Conservation (phyloP, 768 basidiomycete species). For the Terana coerulea region DNA sequence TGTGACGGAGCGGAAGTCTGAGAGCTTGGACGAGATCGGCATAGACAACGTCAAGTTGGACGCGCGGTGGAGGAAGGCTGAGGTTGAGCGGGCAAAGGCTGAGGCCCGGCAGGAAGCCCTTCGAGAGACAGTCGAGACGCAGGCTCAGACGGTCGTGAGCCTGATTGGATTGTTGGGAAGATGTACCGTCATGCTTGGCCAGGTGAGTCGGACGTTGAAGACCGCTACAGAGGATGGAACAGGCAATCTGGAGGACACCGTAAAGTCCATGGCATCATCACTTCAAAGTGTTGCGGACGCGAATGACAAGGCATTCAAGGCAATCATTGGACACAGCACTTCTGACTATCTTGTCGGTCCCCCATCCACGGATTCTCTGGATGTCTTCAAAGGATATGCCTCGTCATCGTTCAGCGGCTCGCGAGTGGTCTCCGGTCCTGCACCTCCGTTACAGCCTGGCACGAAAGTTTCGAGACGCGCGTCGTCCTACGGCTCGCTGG, state of each 20-base stretch:
- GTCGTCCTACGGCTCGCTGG: conserved; percentile 38
- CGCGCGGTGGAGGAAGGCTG: conserved; percentile 57
- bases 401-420: conserved; percentile 38
- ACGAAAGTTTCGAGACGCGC: conserved; percentile 39
- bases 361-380: conserved; percentile 28
- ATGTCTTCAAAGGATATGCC: conserved; percentile 50
- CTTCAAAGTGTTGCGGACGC: conserved; percentile 55
- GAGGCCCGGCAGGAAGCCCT: conserved; percentile 64
- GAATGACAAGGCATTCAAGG: conserved; percentile 68
- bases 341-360: conserved; percentile 49
- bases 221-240: conserved; percentile 35
- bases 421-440: conserved; percentile 47
- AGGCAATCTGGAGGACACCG: conserved; percentile 35
- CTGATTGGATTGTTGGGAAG: conserved; percentile 81
- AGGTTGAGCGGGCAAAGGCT: conserved; percentile 66
- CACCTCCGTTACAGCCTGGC: conserved; percentile 31
- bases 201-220: conserved; percentile 44
- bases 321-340: conserved; percentile 64
- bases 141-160: conserved; percentile 63
- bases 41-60: conserved; percentile 71
- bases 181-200: conserved; percentile 69
- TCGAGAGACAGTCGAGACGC: conserved; percentile 55
- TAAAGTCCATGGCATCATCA: conserved; percentile 46
- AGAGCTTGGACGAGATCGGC: conserved; percentile 69
- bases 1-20: conserved; percentile 73